Evolutionary conservation across 177 flowering plant species (phyloP).

Genomic region (Vitis hybrid): DNA sequence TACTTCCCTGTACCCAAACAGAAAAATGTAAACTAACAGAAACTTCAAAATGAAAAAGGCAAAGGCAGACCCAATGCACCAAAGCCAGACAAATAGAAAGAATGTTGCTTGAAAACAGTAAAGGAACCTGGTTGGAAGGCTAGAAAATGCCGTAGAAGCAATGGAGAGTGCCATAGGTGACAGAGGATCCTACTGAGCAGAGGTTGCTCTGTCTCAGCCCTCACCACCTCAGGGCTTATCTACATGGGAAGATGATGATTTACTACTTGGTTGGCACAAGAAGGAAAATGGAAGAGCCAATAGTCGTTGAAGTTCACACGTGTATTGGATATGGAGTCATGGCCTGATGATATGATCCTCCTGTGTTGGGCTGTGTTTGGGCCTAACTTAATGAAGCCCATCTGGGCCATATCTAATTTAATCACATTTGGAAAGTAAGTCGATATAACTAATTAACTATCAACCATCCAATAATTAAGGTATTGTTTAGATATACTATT

Average conservation of each 20-base stretch:
- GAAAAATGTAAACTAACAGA: neutral
- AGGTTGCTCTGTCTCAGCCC: too few species aligned
- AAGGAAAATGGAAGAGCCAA: neutral
- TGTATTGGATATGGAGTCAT: slow-evolving; percentile 1
- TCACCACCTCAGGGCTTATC: slow-evolving; percentile 3
- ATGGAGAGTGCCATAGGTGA: slow-evolving; percentile 55
- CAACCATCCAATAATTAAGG: too few species aligned
- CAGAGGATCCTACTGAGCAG: too few species aligned
- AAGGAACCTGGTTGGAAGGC: slow-evolving; percentile 30
- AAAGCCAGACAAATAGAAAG: neutral
- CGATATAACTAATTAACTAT: too few species aligned
- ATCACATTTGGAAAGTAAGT: too few species aligned
- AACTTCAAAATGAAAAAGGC: neutral
- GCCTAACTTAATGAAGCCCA: neutral
- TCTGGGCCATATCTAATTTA: too few species aligned
- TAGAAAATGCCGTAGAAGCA: slow-evolving; percentile 56
- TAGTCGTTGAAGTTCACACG: slow-evolving; percentile 10
- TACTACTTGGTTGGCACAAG: neutral
- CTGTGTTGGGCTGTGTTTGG: too few species aligned
- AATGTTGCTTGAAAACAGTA: neutral
- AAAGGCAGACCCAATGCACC: too few species aligned
- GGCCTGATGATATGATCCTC: too few species aligned
- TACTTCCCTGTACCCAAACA: slow-evolving; percentile 28
- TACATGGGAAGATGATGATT: neutral
- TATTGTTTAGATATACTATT: too few species aligned